Conservation (phyloP, 176 grass and related monocot genomes). For the Musa itinerans region DNA sequence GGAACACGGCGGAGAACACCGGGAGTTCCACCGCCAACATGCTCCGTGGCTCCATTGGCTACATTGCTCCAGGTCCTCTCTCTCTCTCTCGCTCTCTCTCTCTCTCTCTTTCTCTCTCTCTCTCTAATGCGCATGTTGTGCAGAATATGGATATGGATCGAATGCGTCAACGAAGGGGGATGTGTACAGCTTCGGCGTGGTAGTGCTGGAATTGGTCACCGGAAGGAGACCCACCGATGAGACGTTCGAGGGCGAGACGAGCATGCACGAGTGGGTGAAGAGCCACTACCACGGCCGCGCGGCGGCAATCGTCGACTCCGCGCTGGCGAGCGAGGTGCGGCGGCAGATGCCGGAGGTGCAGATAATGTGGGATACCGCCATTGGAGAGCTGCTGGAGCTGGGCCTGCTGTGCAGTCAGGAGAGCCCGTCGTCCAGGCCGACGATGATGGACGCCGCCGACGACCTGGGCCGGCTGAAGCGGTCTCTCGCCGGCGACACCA, state of each 20-base stretch:
- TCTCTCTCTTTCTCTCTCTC: no score
- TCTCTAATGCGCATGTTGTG: background rate
- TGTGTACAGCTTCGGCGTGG: slow-evolving; percentile 85
- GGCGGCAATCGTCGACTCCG: slow-evolving; percentile 36
- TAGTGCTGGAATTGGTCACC: slow-evolving; percentile 70
- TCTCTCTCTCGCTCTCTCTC: no score
- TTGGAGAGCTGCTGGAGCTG: slow-evolving; percentile 71
- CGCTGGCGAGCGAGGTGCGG: slow-evolving; percentile 29
- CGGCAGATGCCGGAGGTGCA: slow-evolving; percentile 52
- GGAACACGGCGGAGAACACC: slow-evolving; percentile 27
- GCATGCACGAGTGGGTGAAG: slow-evolving; percentile 73
- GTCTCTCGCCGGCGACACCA: slow-evolving; percentile 69
- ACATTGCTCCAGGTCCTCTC: slow-evolving; percentile 68
- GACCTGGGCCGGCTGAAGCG: slow-evolving; percentile 73
- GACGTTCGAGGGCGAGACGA: slow-evolving; percentile 60
- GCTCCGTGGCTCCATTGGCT: slow-evolving; percentile 82
- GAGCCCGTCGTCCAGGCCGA: slow-evolving; percentile 39
- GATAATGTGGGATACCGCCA: slow-evolving; percentile 75
- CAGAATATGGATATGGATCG: slow-evolving; percentile 83
- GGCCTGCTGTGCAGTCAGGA: slow-evolving; percentile 74
- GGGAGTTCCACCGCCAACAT: slow-evolving; percentile 71
- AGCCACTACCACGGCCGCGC: slow-evolving; percentile 39
- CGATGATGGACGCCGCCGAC: slow-evolving; percentile 71
- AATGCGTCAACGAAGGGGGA: slow-evolving; percentile 70
- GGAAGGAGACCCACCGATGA: slow-evolving; percentile 56